Evolutionary conservation across 2,329 filamentous ascomycete species (phyloP), one percentile per base, ranked within the genome.

Genomic region (Aspergillus glaucus): DNA sequence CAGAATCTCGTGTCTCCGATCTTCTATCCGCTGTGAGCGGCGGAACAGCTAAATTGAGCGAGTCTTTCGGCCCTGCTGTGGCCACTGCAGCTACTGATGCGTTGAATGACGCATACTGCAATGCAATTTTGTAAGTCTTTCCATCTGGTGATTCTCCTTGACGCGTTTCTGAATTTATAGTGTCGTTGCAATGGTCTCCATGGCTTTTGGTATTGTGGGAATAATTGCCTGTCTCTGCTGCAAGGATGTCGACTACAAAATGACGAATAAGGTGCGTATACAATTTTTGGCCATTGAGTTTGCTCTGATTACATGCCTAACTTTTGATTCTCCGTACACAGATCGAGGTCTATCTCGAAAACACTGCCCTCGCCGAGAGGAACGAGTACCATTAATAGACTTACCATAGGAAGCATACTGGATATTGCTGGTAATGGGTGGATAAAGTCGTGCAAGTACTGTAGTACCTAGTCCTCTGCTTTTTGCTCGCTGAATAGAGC

Each of bases 191-290:
- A 57, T 62, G 50, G 53, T 58, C 4, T 64, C 59, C 5, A 53
- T 67, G 48, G 61, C 59, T 2, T 66, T 67, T 45, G 63, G 62
- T 5, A 59, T 62, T 22, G 46, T 67, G 3, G 62, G 62, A 28
- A 55, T 67, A 37, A 51, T 56, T 7, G 61, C 62, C 12, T 63
- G 60, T 47, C 45, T 62, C 0, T 63, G 53, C 46, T 66, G 60
- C 50, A 59, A 63, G 37, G 60, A 67, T 44, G 56, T 66, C n/a
- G 62, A 63, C 28, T 48, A 53, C 7, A 66, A 65, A 51, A 66
- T 67, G 63, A 65, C 55, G 10, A 61, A 63, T 50, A 65, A 67
- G 57, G 68, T 69, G 43, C 34, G 52, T 34, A 17, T 40, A 19
- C 26, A 12, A 10, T 10, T 3, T 22, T 3, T 5, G 7, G 10